phyloP scores from a whole-genome alignment of 2,329 filamentous ascomycete genomes.

The Atkinsonella texensis region DNA sequence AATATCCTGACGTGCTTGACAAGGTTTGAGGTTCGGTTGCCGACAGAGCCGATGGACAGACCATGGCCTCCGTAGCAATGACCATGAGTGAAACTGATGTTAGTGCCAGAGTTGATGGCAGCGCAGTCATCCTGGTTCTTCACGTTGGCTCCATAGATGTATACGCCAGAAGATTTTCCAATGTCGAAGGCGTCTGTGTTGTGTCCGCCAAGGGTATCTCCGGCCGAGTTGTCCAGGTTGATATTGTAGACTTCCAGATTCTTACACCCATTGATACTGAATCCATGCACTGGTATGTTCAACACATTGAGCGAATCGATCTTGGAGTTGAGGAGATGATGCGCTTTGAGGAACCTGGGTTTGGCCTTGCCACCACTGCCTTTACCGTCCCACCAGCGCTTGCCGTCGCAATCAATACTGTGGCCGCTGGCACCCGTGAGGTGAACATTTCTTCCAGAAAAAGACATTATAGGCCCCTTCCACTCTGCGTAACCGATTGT shows the following conservation, averaged over 20 bases:
- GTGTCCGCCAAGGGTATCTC: not conserved
- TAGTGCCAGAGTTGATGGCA: constrained; percentile 1
- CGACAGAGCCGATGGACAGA: not conserved
- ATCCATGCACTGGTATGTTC: not conserved
- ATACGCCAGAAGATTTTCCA: not conserved
- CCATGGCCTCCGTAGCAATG: not conserved
- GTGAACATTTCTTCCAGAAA: not conserved
- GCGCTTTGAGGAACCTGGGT: constrained; percentile 47
- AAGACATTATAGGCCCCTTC: not conserved
- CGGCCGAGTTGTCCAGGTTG: not conserved
- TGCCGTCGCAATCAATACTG: constrained; percentile 43
- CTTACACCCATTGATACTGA: not conserved
- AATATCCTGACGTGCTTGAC: constrained; percentile 1
- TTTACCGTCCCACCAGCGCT: constrained; percentile 46
- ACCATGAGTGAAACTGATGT: not conserved
- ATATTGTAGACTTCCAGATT: not conserved
- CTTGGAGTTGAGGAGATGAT: constrained; percentile 17
- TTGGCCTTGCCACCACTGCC: constrained; percentile 48
- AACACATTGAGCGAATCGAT: not conserved
- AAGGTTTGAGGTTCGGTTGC: not conserved
- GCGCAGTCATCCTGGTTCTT: constrained; percentile 2
- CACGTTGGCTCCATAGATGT: not conserved
- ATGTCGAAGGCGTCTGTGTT: constrained; percentile 3
- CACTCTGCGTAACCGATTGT: not conserved
- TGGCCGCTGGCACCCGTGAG: constrained; percentile 3